Percentiles rank a stretch among this genome's conserved stretches.
phyloP scores from a whole-genome alignment of 768 basidiomycete species.

The Xerocomellus chrysenteron region DNA sequence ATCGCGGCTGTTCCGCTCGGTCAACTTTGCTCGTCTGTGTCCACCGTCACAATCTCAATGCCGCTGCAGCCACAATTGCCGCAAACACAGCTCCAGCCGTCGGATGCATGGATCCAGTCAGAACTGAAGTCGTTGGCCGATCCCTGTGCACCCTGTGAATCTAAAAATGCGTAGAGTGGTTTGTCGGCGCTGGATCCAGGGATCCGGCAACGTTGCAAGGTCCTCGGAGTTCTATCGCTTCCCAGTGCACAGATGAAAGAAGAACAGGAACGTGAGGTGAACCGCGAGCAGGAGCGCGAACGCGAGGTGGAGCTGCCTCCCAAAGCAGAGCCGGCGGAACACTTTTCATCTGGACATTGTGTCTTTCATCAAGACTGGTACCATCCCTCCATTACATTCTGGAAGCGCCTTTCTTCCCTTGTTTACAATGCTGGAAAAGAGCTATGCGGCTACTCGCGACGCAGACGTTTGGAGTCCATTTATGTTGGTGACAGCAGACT shows the following conservation, averaged over 20 bases:
- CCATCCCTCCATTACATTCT: background rate
- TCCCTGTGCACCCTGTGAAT: constrained; percentile 27
- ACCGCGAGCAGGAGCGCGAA: constrained; percentile 42
- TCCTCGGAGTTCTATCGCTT: constrained; percentile 9
- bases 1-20: background rate
- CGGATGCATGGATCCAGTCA: constrained; percentile 36
- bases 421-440: constrained; percentile 2
- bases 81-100: constrained; percentile 6
- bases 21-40: background rate
- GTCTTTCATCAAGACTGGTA: constrained; percentile 28
- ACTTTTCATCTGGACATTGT: constrained; percentile 17
- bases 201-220: constrained; percentile 4
- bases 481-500: constrained; percentile 11
- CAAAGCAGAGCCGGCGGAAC: constrained; percentile 14
- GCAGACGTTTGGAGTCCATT: constrained; percentile 13
- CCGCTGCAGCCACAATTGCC: background rate
- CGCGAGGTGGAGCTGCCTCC: constrained; percentile 36
- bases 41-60: background rate
- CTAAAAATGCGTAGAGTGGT: background rate
- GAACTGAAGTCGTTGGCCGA: constrained; percentile 36
- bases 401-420: constrained; percentile 24
- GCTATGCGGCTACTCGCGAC: constrained; percentile 12
- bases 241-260: constrained; percentile 32
- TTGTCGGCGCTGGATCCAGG: background rate
- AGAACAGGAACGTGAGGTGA: constrained; percentile 46